These are phyloP conservation scores for Sordariomycetes sp. DNA, from an alignment of 2,329 filamentous ascomycete genomes.

Conservation along the genomic window DNA sequence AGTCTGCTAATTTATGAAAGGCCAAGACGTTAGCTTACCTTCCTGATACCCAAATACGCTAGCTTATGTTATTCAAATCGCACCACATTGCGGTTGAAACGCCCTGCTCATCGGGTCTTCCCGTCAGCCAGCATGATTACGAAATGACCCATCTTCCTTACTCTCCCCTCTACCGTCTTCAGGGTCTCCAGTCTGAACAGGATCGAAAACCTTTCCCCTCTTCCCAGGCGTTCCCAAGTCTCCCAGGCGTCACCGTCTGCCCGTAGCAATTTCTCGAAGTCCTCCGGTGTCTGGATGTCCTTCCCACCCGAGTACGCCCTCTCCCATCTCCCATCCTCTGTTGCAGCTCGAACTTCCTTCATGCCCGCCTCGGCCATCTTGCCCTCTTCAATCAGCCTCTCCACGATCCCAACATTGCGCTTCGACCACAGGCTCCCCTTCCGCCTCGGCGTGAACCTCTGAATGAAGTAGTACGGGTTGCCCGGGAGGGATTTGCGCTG, in stretches of 20 bases:
- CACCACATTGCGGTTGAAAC: no score
- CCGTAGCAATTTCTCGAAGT: conserved; percentile 35
- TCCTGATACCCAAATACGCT: not conserved
- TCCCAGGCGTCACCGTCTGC: conserved; percentile 19
- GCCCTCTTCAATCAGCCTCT: conserved; percentile 29
- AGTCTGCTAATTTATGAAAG: no score
- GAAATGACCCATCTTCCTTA: conserved; percentile 12
- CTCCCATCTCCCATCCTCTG: conserved; percentile 48
- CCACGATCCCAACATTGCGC: conserved; percentile 46
- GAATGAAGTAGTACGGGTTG: conserved; percentile 36
- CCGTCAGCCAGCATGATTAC: conserved; percentile 6
- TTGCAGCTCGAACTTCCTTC: conserved; percentile 43
- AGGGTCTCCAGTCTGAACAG: conserved; percentile 34
- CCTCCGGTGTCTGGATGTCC: conserved; percentile 33
- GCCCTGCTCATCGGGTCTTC: no score
- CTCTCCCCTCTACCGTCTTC: conserved; percentile 13
- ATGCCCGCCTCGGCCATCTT: conserved; percentile 39
- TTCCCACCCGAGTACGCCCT: conserved; percentile 43
- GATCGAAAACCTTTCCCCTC: conserved; percentile 34
- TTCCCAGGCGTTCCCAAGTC: conserved; percentile 33
- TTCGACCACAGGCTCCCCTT: conserved; percentile 48
- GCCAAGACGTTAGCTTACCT: no score
- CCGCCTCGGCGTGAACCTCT: conserved; percentile 50
- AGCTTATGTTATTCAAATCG: not conserved
- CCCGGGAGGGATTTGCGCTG: conserved; percentile 27